These are phyloP conservation scores for Xylariaceae sp. DNA, from an alignment of 2,329 filamentous ascomycete species.

Conservation along the genomic window DNA sequence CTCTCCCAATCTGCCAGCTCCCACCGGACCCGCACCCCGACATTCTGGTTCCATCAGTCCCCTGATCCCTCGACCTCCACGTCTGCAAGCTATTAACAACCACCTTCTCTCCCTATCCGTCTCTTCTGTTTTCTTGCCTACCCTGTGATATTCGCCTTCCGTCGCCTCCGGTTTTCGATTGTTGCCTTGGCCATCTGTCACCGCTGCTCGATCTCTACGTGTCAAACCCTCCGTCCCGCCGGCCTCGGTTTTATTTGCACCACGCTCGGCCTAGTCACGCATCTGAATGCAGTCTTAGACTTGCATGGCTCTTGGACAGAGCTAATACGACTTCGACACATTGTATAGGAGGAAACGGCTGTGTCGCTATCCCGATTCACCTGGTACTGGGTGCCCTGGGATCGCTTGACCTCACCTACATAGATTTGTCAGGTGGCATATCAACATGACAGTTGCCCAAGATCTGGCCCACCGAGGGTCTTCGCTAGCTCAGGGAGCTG, in stretches of 20 bases:
- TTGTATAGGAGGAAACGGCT: conserved; percentile 15
- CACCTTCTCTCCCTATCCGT: conserved; percentile 12
- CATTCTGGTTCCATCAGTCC: conserved; percentile 24
- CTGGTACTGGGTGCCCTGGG: conserved; percentile 2
- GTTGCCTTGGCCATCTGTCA: too few relatives aligned
- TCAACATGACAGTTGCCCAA: conserved; percentile 68
- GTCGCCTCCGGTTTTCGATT: conserved; percentile 5
- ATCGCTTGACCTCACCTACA: conserved; percentile 5
- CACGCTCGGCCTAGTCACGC: conserved; percentile 9
- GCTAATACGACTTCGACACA: conserved; percentile 20
- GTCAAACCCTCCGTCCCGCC: conserved; percentile 7
- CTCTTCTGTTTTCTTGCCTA: conserved; percentile 13
- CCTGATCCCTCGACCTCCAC: conserved; percentile 22
- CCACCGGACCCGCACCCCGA: conserved; percentile 26
- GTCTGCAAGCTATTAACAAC: conserved; percentile 15
- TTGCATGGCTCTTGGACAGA: conserved; percentile 30
- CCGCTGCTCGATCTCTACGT: conserved; percentile 5
- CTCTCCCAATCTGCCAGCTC: conserved; percentile 23
- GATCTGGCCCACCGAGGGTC: conserved; percentile 65
- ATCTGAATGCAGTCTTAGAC: conserved; percentile 30
- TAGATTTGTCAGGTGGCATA: conserved; percentile 10
- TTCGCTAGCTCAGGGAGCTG: conserved; percentile 39
- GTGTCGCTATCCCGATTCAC: conserved; percentile 7
- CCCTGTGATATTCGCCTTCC: conserved; percentile 3
- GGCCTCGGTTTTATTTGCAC: conserved; percentile 9